A percentile compares a stretch with the other conserved stretches of the same genome.
These are phyloP conservation scores for Multifurca ochricompacta DNA, from an alignment of 768 basidiomycete species.

Conservation along the genomic window DNA sequence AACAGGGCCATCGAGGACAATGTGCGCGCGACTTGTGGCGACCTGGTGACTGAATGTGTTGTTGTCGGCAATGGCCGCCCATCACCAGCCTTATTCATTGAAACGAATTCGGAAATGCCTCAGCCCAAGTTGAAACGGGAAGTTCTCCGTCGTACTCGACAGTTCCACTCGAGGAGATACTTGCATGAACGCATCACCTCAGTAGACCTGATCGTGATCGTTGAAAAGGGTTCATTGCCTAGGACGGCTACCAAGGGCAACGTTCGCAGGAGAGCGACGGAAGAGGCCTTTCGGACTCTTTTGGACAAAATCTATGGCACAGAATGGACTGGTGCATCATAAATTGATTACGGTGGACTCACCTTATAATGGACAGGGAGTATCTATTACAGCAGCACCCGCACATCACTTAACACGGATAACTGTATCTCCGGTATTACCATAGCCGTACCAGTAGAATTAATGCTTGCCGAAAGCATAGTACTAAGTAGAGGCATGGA, in stretches of 20 bases:
- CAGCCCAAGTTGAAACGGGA: slow-evolving; percentile 56
- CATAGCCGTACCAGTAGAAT: slow-evolving; percentile 1
- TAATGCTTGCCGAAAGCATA: not conserved
- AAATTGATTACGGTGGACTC: not conserved
- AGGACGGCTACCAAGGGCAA: slow-evolving; percentile 79
- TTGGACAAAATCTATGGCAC: slow-evolving; percentile 51
- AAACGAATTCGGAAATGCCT: slow-evolving; percentile 44
- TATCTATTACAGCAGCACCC: not conserved
- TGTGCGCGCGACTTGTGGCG: slow-evolving; percentile 53
- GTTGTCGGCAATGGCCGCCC: slow-evolving; percentile 73
- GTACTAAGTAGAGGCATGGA: not conserved
- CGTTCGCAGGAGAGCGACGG: slow-evolving; percentile 68
- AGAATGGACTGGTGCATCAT: slow-evolving; percentile 9
- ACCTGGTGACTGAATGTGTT: slow-evolving; percentile 63
- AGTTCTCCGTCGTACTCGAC: slow-evolving; percentile 62
- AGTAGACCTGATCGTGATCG: slow-evolving; percentile 58
- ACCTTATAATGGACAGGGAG: not conserved
- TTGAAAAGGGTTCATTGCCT: slow-evolving; percentile 57
- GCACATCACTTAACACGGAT: not conserved
- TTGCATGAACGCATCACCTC: slow-evolving; percentile 70
- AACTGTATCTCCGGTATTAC: slow-evolving; percentile 3
- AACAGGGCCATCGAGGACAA: slow-evolving; percentile 73
- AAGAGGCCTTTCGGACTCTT: slow-evolving; percentile 49
- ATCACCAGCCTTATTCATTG: slow-evolving; percentile 69
- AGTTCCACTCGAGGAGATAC: slow-evolving; percentile 69